phyloP scores from a whole-genome alignment of 1,139 yeast genomes.

The Geotrichum fermentans region DNA sequence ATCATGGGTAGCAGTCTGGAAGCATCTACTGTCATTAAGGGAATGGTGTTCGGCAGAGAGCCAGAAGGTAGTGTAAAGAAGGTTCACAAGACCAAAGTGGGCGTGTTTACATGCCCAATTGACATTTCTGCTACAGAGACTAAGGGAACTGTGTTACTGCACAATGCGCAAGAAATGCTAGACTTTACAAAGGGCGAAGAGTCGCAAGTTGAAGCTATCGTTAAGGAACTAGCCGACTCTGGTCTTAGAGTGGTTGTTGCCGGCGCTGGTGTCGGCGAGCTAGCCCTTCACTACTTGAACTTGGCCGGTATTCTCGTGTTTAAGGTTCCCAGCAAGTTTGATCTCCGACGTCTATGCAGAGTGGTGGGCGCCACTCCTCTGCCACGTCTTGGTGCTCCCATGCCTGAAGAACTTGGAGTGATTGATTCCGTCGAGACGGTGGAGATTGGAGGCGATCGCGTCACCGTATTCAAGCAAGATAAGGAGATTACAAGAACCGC shows the following conservation, averaged over 20 bases:
- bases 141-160: slow-evolving; percentile 91
- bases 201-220: slow-evolving; percentile 80
- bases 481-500: slow-evolving; percentile 58
- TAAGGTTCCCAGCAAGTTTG: slow-evolving; percentile 90
- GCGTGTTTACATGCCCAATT: slow-evolving; percentile 86
- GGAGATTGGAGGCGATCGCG: slow-evolving; percentile 97
- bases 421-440: slow-evolving; percentile 84
- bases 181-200: slow-evolving; percentile 96
- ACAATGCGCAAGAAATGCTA: slow-evolving; percentile 94
- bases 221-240: slow-evolving; percentile 75
- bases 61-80: slow-evolving; percentile 87
- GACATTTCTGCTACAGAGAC: slow-evolving; percentile 95
- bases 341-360: slow-evolving; percentile 85
- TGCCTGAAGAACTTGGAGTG: slow-evolving; percentile 88
- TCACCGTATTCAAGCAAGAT: slow-evolving; percentile 86
- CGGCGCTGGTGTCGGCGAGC: slow-evolving; percentile 88
- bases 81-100: slow-evolving; percentile 72
- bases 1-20: slow-evolving; percentile 86
- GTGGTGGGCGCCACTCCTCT: slow-evolving; percentile 97
- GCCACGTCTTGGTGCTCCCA: slow-evolving; percentile 92
- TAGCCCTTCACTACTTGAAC: slow-evolving; percentile 88
- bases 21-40: slow-evolving; percentile 77
- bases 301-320: slow-evolving; percentile 78
- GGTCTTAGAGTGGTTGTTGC: slow-evolving; percentile 89
- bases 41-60: slow-evolving; percentile 97